phyloP scores from a whole-genome alignment of 2,329 filamentous ascomycete species.

The Periconia sp. region DNA sequence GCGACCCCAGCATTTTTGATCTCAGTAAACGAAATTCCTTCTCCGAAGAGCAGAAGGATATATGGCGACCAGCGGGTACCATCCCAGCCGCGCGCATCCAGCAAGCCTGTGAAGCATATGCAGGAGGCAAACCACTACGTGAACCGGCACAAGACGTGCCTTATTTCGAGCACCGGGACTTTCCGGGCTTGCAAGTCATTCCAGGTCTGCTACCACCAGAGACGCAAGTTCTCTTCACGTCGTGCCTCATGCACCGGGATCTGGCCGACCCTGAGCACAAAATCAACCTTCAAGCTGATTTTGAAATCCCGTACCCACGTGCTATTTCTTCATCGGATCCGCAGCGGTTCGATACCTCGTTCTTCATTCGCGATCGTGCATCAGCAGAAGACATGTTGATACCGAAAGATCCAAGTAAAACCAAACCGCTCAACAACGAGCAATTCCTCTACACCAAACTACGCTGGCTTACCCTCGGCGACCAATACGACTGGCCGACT shows the following conservation, averaged over 20 bases:
- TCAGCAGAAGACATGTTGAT: slow-evolving; percentile 23
- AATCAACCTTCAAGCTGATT: slow-evolving; percentile 86
- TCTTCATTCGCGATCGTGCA: slow-evolving; percentile 37
- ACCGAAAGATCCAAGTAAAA: slow-evolving; percentile 70
- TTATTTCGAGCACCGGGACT: slow-evolving; percentile 41
- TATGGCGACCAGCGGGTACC: slow-evolving; percentile 29
- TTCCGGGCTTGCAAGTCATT: slow-evolving; percentile 68
- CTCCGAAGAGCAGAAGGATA: slow-evolving; percentile 38
- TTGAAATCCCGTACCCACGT: slow-evolving; percentile 66
- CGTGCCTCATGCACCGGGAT: slow-evolving; percentile 75
- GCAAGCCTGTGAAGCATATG: slow-evolving; percentile 34
- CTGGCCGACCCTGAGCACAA: slow-evolving; percentile 72
- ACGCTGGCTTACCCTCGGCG: slow-evolving; percentile 92
- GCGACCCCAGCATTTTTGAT: slow-evolving; percentile 49
- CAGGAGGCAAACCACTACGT: slow-evolving; percentile 25
- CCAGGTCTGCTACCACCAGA: slow-evolving; percentile 72
- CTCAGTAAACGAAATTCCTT: slow-evolving; percentile 30
- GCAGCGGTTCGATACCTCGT: slow-evolving; percentile 30
- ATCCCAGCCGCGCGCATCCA: slow-evolving; percentile 32
- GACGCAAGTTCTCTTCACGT: slow-evolving; percentile 71
- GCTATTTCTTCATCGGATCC: slow-evolving; percentile 38
- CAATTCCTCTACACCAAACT: slow-evolving; percentile 78
- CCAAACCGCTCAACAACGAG: slow-evolving; percentile 71
- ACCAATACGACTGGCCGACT: slow-evolving; percentile 94
- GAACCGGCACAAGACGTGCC: slow-evolving; percentile 24